Evolutionary conservation across 257 asterid species (phyloP).

Genomic region (Datura wrightii): DNA sequence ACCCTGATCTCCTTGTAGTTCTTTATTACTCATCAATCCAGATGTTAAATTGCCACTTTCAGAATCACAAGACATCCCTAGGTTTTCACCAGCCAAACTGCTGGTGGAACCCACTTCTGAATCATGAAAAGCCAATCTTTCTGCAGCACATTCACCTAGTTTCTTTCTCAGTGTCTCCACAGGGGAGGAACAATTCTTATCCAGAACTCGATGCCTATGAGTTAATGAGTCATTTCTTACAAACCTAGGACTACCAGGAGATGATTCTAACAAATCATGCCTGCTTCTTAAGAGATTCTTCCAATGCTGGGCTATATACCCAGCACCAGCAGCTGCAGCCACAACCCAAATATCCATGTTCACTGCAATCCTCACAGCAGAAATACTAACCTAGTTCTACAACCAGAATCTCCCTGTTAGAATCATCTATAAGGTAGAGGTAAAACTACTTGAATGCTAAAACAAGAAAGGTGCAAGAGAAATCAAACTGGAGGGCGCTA

Average conservation of each 20-base stretch:
- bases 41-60: slow-evolving; percentile 32
- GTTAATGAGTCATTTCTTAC: slow-evolving; percentile 37
- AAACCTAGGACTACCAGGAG: slow-evolving; percentile 40
- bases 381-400: slow-evolving; percentile 30
- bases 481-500: not conserved
- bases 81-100: slow-evolving; percentile 43
- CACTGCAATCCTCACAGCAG: slow-evolving; percentile 31
- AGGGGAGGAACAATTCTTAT: slow-evolving; percentile 35
- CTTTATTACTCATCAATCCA: slow-evolving; percentile 38
- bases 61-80: slow-evolving; percentile 29
- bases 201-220: slow-evolving; percentile 36
- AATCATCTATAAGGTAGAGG: slow-evolving; percentile 30
- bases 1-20: slow-evolving; percentile 41
- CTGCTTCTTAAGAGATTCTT: slow-evolving; percentile 57
- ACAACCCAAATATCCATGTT: slow-evolving; percentile 72
- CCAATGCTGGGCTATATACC: slow-evolving; percentile 67
- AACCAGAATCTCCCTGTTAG: slow-evolving; percentile 24
- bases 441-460: slow-evolving; percentile 20
- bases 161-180: slow-evolving; percentile 35
- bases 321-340: slow-evolving; percentile 85
- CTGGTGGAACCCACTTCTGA: slow-evolving; percentile 48
- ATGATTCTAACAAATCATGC: slow-evolving; percentile 45
- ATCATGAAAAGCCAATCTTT: slow-evolving; percentile 13
- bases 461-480: not conserved
- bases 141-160: slow-evolving; percentile 37